These are phyloP conservation scores for Talaromyces borbonicus DNA, from an alignment of 495 filamentous ascomycete genomes.

Conservation along the genomic window DNA sequence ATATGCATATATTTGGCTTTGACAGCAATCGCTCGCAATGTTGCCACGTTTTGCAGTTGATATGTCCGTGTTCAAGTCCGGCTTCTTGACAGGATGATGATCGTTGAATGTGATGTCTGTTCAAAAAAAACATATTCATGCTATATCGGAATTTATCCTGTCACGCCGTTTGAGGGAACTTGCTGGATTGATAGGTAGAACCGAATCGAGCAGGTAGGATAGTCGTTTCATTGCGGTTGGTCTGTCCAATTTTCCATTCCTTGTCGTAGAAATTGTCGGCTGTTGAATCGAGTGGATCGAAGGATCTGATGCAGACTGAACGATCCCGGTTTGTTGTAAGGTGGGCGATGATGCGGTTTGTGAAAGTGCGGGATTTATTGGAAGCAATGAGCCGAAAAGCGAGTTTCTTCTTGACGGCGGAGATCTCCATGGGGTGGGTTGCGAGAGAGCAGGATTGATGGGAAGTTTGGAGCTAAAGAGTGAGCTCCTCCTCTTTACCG, in stretches of 20 bases:
- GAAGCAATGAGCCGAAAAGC: constrained; percentile 9
- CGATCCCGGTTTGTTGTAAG: background rate
- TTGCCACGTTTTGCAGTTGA: too few relatives aligned
- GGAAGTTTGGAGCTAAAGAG: constrained; percentile 1
- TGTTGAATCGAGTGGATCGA: constrained; percentile 6
- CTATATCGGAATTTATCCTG: background rate
- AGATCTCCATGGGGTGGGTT: background rate
- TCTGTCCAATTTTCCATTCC: background rate
- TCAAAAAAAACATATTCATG: too few relatives aligned
- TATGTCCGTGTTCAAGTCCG: too few relatives aligned
- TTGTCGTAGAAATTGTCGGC: background rate
- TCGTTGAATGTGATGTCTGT: too few relatives aligned
- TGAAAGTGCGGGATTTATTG: constrained; percentile 12
- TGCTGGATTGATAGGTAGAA: constrained; percentile 30
- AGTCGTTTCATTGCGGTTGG: background rate
- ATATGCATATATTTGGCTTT: too few relatives aligned
- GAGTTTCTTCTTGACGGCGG: background rate
- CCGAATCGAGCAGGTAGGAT: constrained; percentile 20
- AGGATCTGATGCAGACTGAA: background rate
- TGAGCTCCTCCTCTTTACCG: constrained; percentile 9
- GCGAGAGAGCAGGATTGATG: background rate
- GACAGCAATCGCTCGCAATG: too few relatives aligned
- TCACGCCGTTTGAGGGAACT: background rate
- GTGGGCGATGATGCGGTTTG: constrained; percentile 6
- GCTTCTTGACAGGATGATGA: too few relatives aligned